Base-by-base conservation (phyloP, 2,329 filamentous ascomycete species). In the Corniculantispora saksenae region DNA sequence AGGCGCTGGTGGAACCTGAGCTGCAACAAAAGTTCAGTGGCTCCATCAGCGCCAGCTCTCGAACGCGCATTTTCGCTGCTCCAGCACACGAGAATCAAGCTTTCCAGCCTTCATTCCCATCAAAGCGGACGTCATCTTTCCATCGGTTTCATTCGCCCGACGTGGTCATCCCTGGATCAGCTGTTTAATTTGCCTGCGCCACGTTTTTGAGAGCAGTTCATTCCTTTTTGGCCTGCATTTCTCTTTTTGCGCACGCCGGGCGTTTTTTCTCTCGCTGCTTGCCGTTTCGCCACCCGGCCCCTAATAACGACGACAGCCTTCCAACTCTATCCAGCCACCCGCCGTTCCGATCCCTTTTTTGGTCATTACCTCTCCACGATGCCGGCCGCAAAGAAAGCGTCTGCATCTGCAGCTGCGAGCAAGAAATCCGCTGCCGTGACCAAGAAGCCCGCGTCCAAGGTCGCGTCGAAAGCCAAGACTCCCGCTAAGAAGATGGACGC, bases 401-500 rank as follows among this genome's bases (percentile, higher is more conserved):
- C 59, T 32, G 48, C 48, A 32, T 12, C n/a, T 43, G 32, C 47
- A 23, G 58, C 58, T 23, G 35, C 50, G 2, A 56, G 50, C 4
- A 63, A 63, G 17, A 56, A 48, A 27, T 23, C 40, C 10, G 51
- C 60, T 19, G 25, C 54, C 8, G 17, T 29, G 13, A 27, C 29
- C 12, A 55, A 55, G 10, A 55, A 55, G 21, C 12, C 53, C 17
- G 25, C 48, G 38, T 21, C 35, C 23, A 48, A 63, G 43, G 55
- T 56, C 65, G 35, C 65, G 3, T 63, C 68, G 4, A 70, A 70
- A 35, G 35, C 59, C 1, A 53, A 71, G 25, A 61, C 69, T 15
- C 72, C 73, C 60, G 69, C 70, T 12, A 69, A 71, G 61, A 64
- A 59, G 57, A 67, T 40, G 65, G 54, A 53, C 19, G 21, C 54